Base-by-base conservation (phyloP, 495 filamentous ascomycete genomes). In the Glutinoglossum americanum region DNA sequence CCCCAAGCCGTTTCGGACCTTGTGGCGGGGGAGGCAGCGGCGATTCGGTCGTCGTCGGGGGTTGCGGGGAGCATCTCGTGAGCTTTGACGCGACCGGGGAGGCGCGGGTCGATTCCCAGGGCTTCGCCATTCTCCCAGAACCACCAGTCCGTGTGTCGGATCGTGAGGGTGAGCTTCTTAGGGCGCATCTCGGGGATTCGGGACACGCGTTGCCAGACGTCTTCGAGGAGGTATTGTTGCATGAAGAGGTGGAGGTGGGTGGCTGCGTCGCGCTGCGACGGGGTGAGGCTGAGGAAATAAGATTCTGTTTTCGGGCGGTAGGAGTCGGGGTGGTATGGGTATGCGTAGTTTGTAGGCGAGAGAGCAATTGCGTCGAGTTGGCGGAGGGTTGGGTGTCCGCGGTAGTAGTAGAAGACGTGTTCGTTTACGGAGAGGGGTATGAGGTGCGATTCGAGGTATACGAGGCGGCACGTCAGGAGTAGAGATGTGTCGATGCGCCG, bases 121-220 rank as follows among this genome's bases (percentile, higher is more conserved):
- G 61, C 54, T 8, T 32, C 55, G 8, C 61, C 61, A 19, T 39
- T 30, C 58, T 69, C 67, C 67, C 67, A 67, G 33, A 44, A 63
- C 60, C 62, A 68, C 67, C 68, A 70, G 55, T 70, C 68, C 9
- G 63, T 64, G 47, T 69, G 63, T 1, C 68, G 57, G 28, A 70
- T 11, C 5, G 67, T 69, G 19, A 70, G 58, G 27, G 56, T 65
- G 0, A 70, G 44, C 26, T 51, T 54, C 13, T 37, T 39, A 7
- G 58, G 56, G 13, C 2, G 13, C 11, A 28, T 54, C 33, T 23
- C 21, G 17, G 58, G 57, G 54, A 60, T 60, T n/a, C 10, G 32
- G 3, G n/a, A 21, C 5, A 53, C 49, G 1, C 32, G 47, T 54
- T n/a, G n/a, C 25, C 23, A 53, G 21, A 5, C 47, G 19, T n/a